A percentile compares a stretch with the other conserved stretches of the same genome.
Conservation (phyloP, 129 eudicot species). For the Arctium minus region DNA sequence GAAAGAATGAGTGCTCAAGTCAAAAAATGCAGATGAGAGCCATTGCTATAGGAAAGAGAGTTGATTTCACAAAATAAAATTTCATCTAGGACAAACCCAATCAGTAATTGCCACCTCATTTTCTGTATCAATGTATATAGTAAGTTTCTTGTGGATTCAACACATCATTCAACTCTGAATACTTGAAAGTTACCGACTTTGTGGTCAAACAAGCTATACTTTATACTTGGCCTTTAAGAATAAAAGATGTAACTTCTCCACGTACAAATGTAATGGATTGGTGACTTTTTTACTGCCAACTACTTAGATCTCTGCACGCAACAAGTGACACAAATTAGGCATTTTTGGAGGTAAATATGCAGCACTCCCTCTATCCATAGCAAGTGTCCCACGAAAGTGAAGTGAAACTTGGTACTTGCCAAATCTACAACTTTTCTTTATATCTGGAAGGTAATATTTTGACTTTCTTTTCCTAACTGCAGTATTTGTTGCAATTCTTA, state of each 20-base stretch:
- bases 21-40: not conserved
- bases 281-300: not conserved
- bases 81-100: not conserved
- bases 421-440: not conserved
- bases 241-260: too few relatives aligned
- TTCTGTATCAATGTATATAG: not conserved
- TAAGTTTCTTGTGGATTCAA: not conserved
- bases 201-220: not conserved
- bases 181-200: not conserved
- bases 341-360: not conserved
- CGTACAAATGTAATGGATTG: not conserved
- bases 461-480: not conserved
- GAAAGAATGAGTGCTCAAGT: not conserved
- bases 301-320: not conserved
- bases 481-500: not conserved
- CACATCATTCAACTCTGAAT: not conserved
- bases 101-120: not conserved
- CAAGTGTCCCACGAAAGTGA: not conserved
- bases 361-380: not conserved
- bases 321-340: constrained; percentile 11
- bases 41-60: not conserved
- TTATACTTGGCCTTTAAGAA: not conserved
- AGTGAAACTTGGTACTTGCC: not conserved
- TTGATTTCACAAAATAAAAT: not conserved
- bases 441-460: too few relatives aligned